phyloP scores from a whole-genome alignment of 139 green algal species.

The Asterochloris erici region DNA sequence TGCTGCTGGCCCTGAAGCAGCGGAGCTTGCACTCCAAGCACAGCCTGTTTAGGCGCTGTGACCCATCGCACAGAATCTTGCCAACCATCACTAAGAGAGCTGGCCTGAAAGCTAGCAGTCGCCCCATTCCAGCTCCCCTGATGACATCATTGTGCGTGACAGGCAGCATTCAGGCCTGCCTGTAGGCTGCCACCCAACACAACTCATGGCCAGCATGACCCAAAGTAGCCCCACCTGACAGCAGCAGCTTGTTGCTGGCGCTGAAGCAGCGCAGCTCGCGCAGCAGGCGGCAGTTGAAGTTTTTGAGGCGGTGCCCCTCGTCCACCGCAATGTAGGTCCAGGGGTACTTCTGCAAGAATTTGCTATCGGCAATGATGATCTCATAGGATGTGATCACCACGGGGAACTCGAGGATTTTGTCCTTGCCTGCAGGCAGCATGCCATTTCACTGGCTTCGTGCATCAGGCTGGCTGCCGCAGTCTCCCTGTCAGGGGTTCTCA shows the following conservation, averaged over 20 bases:
- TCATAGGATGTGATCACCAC: conserved; percentile 94
- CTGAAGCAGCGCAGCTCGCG: conserved; percentile 77
- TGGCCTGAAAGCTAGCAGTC: no score
- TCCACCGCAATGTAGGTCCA: conserved; percentile 93
- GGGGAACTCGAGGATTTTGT: conserved; percentile 57
- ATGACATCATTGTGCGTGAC: no score
- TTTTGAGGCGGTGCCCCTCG: conserved; percentile 97
- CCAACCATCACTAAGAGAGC: no score
- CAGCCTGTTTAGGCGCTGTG: no score
- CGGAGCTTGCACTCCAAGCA: conserved; percentile 86
- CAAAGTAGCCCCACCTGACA: conserved; percentile 67
- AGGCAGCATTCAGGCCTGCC: no score
- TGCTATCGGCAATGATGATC: conserved; percentile 87
- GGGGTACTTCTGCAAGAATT: conserved; percentile 69
- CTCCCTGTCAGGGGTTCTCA: no score
- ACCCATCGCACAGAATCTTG: no score
- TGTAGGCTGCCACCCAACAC: no score
- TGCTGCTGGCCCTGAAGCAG: conserved; percentile 70
- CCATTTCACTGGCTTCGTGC: not conserved
- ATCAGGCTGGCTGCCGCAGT: no score
- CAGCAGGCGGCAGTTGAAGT: conserved; percentile 93
- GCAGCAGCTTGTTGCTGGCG: conserved; percentile 85
- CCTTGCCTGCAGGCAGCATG: not conserved
- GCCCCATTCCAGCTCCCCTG: no score
- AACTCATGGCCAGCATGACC: no score